phyloP scores from a whole-genome alignment of 306 rosid genomes.

The Inga leiocalycina region DNA sequence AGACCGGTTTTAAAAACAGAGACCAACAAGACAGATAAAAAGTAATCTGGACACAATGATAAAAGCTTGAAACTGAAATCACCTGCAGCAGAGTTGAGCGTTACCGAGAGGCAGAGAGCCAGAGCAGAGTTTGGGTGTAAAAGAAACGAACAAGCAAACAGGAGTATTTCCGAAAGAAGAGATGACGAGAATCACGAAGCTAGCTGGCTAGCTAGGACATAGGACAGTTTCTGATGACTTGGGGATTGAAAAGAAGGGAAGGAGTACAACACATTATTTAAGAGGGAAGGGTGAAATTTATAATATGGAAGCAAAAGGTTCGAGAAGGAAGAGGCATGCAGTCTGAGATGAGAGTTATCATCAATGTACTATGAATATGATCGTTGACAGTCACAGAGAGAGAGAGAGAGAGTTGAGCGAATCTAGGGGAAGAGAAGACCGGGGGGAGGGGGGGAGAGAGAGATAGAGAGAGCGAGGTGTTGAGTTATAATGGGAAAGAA shows the following conservation, averaged over 20 bases:
- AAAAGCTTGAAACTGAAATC: slow-evolving; percentile 41
- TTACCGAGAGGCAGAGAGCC: slow-evolving; percentile 35
- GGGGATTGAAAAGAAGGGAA: not conserved
- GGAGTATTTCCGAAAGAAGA: not conserved
- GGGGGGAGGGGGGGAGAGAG: not conserved
- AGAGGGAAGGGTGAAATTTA: not conserved
- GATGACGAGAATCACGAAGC: slow-evolving; percentile 39
- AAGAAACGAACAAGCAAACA: not conserved
- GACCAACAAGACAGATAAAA: not conserved
- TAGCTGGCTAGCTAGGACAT: not conserved
- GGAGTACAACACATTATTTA: not conserved
- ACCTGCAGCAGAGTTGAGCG: slow-evolving; percentile 34
- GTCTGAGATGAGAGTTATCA: slow-evolving; percentile 5
- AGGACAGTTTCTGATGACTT: not conserved
- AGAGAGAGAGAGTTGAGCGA: not conserved
- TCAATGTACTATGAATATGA: slow-evolving; percentile 14
- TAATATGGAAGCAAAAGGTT: not conserved
- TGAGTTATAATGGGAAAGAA: slow-evolving; percentile 38
- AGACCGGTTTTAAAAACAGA: not conserved
- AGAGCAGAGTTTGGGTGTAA: not conserved
- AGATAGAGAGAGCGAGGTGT: slow-evolving; percentile 23
- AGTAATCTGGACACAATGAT: not conserved
- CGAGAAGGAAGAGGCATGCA: slow-evolving; percentile 45
- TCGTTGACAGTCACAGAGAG: not conserved
- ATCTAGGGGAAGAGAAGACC: slow-evolving; percentile 1